Evolutionary conservation across 2,329 filamentous ascomycete species (phyloP).

Genomic region (Aspergillus amoenus): DNA sequence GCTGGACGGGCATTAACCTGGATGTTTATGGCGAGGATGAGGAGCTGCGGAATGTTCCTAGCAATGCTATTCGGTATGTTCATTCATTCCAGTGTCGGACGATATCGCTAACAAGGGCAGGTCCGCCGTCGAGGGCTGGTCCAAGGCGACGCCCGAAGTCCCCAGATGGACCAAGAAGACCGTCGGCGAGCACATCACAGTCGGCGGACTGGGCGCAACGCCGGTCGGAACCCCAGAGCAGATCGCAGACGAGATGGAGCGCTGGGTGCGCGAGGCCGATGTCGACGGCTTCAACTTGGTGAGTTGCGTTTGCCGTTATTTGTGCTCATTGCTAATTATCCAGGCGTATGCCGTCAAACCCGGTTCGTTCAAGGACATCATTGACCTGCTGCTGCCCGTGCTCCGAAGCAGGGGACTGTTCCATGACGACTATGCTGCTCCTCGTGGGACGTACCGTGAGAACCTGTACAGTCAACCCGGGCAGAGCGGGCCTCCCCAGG

Average conservation of each 20-base stretch:
- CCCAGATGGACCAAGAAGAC: slow-evolving; percentile 72
- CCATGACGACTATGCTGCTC: slow-evolving; percentile 39
- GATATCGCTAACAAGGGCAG: slow-evolving; percentile 25
- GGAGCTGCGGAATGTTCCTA: slow-evolving; percentile 61
- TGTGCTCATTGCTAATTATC: slow-evolving; percentile 19
- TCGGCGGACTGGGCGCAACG: slow-evolving; percentile 66
- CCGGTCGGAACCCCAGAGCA: slow-evolving; percentile 63
- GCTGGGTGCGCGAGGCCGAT: slow-evolving; percentile 67
- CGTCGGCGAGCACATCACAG: slow-evolving; percentile 65
- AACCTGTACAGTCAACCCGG: slow-evolving; percentile 36
- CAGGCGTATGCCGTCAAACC: slow-evolving; percentile 67
- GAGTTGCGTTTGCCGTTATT: slow-evolving; percentile 25
- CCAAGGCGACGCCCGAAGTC: slow-evolving; percentile 57
- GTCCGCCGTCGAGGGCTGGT: slow-evolving; percentile 52
- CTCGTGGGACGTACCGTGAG: slow-evolving; percentile 41
- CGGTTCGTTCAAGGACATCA: slow-evolving; percentile 66
- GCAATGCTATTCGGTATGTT: slow-evolving; percentile 56
- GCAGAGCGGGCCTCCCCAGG: slow-evolving; percentile 32
- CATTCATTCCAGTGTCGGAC: too few relatives aligned
- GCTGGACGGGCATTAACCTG: slow-evolving; percentile 71
- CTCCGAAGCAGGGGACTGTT: slow-evolving; percentile 55
- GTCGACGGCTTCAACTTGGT: slow-evolving; percentile 75
- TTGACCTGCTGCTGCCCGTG: slow-evolving; percentile 65
- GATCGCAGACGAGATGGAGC: slow-evolving; percentile 67
- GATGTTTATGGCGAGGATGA: slow-evolving; percentile 62